Conservation (phyloP, 208 protist species). For the Sergeia podlipaevii region DNA sequence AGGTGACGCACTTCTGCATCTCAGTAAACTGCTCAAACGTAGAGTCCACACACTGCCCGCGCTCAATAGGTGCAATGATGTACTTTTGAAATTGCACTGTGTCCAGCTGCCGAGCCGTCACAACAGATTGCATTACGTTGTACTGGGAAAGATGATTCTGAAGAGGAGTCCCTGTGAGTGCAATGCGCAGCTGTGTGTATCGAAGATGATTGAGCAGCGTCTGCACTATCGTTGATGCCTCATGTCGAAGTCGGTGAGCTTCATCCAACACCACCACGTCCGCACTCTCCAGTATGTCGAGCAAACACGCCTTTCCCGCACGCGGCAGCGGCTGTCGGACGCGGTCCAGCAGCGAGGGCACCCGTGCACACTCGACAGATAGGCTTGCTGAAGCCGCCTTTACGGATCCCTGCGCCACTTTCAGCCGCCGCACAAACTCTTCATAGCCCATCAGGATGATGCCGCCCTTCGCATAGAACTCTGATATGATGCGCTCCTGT, state of each 20-base stretch:
- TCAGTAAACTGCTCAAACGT: slow-evolving; percentile 62
- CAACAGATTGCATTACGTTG: slow-evolving; percentile 83
- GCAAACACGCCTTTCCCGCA: slow-evolving; percentile 18
- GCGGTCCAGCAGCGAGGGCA: slow-evolving; percentile 32
- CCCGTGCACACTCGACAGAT: slow-evolving; percentile 13
- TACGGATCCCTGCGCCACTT: slow-evolving; percentile 8
- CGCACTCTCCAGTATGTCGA: slow-evolving; percentile 59
- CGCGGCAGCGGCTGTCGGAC: slow-evolving; percentile 42
- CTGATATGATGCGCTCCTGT: slow-evolving; percentile 17
- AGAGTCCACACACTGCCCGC: slow-evolving; percentile 64
- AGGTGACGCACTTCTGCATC: slow-evolving; percentile 73
- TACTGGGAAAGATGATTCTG: slow-evolving; percentile 91
- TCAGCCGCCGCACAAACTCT: slow-evolving; percentile 48
- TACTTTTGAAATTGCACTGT: slow-evolving; percentile 44
- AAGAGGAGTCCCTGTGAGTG: slow-evolving; percentile 87
- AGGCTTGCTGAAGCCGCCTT: slow-evolving; percentile 1
- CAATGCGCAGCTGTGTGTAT: slow-evolving; percentile 67
- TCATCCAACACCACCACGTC: slow-evolving; percentile 85
- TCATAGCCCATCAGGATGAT: slow-evolving; percentile 84
- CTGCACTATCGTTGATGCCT: slow-evolving; percentile 40
- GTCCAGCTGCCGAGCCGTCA: slow-evolving; percentile 52
- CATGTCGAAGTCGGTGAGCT: slow-evolving; percentile 63
- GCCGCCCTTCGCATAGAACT: slow-evolving; percentile 62
- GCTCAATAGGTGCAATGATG: slow-evolving; percentile 65
- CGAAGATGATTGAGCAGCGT: slow-evolving; percentile 41